These are phyloP conservation scores for Hyphopichia khmerensis DNA, from an alignment of 1,139 yeast species.

Conservation along the genomic window DNA sequence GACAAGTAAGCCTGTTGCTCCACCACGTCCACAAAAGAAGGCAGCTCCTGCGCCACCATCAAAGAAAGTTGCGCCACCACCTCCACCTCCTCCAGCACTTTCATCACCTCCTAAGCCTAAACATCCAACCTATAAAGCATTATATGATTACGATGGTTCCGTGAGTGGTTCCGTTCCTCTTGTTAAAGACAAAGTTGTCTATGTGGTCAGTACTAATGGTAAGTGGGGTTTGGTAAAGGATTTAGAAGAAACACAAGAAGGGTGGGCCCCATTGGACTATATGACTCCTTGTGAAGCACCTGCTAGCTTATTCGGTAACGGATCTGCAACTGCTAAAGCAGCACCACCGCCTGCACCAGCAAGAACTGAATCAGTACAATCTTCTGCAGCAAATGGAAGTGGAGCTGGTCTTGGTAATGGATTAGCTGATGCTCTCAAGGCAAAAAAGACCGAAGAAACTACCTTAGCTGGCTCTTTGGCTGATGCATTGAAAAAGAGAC, in stretches of 20 bases:
- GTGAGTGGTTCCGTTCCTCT: constrained; percentile 81
- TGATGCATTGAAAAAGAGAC: constrained; percentile 82
- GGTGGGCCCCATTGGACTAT: constrained; percentile 97
- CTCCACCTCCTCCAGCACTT: constrained; percentile 64
- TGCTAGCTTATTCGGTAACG: constrained; percentile 19
- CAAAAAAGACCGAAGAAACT: constrained; percentile 63
- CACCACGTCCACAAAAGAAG: constrained; percentile 25
- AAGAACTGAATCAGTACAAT: constrained; percentile 6
- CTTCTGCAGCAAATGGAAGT: constrained; percentile 11
- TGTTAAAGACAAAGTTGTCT: constrained; percentile 69
- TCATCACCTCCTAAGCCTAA: constrained; percentile 62
- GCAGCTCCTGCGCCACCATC: constrained; percentile 41
- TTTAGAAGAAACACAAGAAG: constrained; percentile 74
- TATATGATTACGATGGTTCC: constrained; percentile 86
- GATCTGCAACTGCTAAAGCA: constrained; percentile 37
- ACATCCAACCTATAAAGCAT: constrained; percentile 79
- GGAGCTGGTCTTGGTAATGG: constrained; percentile 53
- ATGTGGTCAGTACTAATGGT: constrained; percentile 73
- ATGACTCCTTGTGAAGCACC: constrained; percentile 64
- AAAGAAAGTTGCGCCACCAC: constrained; percentile 42
- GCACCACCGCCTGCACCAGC: constrained; percentile 21
- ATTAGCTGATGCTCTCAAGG: constrained; percentile 71
- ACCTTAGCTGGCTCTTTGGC: constrained; percentile 84
- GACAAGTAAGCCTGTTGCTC: constrained; percentile 17
- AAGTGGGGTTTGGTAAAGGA: constrained; percentile 86